Percentiles rank a stretch among this genome's conserved stretches.
phyloP scores from a whole-genome alignment of 2,329 filamentous ascomycete species.

The Aspergillus aculeatinus region DNA sequence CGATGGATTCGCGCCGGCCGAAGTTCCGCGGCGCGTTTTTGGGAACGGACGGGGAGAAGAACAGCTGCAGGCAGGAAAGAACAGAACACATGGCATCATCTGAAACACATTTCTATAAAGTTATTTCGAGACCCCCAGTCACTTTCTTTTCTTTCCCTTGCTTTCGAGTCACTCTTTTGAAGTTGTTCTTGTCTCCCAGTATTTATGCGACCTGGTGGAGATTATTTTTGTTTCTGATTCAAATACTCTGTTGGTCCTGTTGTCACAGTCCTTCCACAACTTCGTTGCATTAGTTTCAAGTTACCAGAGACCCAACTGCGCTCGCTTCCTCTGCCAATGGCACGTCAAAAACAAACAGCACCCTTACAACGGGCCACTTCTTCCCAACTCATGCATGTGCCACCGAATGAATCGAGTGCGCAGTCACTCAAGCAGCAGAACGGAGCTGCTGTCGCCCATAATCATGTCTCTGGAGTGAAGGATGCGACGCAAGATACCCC shows the following conservation, averaged over 20 bases:
- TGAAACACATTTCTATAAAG: background rate
- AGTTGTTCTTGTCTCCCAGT: background rate
- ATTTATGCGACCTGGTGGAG: background rate
- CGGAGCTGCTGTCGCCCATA: slow-evolving; percentile 22
- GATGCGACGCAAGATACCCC: slow-evolving; percentile 43
- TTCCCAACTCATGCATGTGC: slow-evolving; percentile 59
- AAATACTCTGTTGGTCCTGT: background rate
- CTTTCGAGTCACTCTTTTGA: background rate
- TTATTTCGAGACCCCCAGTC: background rate
- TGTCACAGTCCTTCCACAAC: slow-evolving; percentile 10
- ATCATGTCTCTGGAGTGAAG: slow-evolving; percentile 15
- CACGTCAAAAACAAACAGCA: slow-evolving; percentile 66
- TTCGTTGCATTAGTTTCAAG: background rate
- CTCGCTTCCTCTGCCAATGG: slow-evolving; percentile 52
- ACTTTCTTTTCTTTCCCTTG: background rate
- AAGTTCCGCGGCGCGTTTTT: slow-evolving; percentile 9
- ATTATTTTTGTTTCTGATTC: background rate
- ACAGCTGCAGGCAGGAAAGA: background rate
- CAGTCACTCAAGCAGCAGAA: slow-evolving; percentile 19
- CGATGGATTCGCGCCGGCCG: slow-evolving; percentile 11
- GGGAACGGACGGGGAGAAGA: background rate
- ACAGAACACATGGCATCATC: slow-evolving; percentile 42
- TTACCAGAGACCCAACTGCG: background rate
- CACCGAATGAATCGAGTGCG: slow-evolving; percentile 32
- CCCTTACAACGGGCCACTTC: slow-evolving; percentile 66